These are phyloP conservation scores for Pleurostoma richardsiae DNA, from an alignment of 2,329 filamentous ascomycete species.

Conservation along the genomic window DNA sequence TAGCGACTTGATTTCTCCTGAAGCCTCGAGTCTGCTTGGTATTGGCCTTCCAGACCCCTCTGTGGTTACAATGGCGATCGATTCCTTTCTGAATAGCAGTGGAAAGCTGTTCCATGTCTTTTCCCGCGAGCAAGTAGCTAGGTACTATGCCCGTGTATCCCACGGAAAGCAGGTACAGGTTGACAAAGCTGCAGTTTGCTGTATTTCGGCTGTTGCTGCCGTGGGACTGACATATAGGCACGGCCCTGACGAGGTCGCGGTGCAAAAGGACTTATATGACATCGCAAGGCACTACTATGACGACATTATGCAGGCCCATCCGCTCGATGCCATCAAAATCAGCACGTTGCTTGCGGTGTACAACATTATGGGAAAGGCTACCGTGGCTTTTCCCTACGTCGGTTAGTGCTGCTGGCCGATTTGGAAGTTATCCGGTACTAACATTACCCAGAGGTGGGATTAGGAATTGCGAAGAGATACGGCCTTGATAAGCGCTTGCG, in stretches of 20 bases:
- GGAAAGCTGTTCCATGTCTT: slow-evolving; percentile 22
- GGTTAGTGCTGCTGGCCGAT: slow-evolving; percentile 10
- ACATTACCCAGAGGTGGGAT: slow-evolving; percentile 14
- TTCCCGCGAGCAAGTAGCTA: slow-evolving; percentile 13
- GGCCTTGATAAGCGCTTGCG: slow-evolving; percentile 9
- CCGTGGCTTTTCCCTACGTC: slow-evolving; percentile 20
- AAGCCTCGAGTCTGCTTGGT: too few species aligned
- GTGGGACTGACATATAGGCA: slow-evolving; percentile 20
- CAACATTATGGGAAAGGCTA: slow-evolving; percentile 22
- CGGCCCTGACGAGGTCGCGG: slow-evolving; percentile 3
- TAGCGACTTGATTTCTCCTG: too few species aligned
- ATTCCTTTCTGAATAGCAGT: slow-evolving; percentile 18
- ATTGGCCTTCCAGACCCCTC: too few species aligned
- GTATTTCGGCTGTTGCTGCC: slow-evolving; percentile 17
- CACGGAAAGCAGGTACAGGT: slow-evolving; percentile 3
- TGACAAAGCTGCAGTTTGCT: slow-evolving; percentile 15
- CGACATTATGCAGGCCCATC: slow-evolving; percentile 15
- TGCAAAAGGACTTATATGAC: slow-evolving; percentile 16
- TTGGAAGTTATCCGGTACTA: not conserved
- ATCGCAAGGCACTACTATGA: slow-evolving; percentile 19
- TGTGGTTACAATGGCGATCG: slow-evolving; percentile 1
- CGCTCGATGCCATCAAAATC: slow-evolving; percentile 21
- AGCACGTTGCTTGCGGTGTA: slow-evolving; percentile 21
- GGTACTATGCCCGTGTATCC: slow-evolving; percentile 12
- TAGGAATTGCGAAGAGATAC: slow-evolving; percentile 16